Percentiles rank a stretch among this genome's conserved stretches.
Evolutionary conservation across 768 basidiomycete species (phyloP).

Genomic region (Termitomyces sp.): DNA sequence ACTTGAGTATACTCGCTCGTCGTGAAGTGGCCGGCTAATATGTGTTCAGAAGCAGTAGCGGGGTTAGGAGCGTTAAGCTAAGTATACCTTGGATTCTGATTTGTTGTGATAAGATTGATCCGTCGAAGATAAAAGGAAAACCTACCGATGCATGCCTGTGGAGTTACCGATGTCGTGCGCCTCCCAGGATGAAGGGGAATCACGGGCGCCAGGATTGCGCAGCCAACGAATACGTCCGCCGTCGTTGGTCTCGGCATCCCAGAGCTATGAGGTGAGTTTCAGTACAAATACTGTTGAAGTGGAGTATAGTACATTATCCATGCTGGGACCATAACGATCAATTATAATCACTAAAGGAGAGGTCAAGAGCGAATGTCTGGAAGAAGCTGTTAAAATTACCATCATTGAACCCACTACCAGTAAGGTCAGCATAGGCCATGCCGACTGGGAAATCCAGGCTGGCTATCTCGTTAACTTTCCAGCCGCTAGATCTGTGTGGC

Average conservation of each 20-base stretch:
- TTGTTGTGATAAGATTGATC: too few species aligned
- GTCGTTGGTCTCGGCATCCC: neutral
- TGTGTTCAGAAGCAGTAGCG: neutral
- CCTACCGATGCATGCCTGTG: slow-evolving; percentile 1
- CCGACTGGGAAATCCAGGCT: neutral
- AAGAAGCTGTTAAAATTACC: neutral
- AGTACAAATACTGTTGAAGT: neutral
- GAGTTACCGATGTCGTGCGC: neutral
- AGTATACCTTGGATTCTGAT: neutral
- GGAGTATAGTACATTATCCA: neutral
- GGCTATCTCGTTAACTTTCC: slow-evolving; percentile 1
- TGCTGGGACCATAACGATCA: slow-evolving; percentile 4
- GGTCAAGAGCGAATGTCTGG: neutral
- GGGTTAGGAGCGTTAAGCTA: neutral
- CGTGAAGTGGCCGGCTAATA: neutral
- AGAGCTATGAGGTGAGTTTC: neutral
- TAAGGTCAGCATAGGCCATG: neutral
- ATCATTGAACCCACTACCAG: neutral
- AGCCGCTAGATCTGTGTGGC: neutral
- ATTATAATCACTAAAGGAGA: neutral
- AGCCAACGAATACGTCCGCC: neutral
- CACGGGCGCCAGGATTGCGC: neutral
- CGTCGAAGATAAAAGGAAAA: neutral
- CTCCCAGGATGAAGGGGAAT: neutral
- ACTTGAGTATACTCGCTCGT: neutral